These are phyloP conservation scores for Russula lepida DNA, from an alignment of 768 basidiomycete genomes.

Conservation along the genomic window DNA sequence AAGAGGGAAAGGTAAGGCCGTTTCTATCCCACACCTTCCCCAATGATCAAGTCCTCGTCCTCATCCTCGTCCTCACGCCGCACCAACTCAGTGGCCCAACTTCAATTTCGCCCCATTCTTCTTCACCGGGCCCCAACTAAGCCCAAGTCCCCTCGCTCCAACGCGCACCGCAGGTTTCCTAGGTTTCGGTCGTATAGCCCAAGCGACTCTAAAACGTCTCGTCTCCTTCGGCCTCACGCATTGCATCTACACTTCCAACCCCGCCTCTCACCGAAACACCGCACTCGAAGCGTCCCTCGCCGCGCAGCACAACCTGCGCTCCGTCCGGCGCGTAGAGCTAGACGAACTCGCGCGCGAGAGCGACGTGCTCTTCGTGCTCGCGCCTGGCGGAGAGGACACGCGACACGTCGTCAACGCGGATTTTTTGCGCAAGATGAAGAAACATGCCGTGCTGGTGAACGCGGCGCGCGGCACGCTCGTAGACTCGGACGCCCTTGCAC, in stretches of 20 bases:
- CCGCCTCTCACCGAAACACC: conserved; percentile 39
- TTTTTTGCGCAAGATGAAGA: conserved; percentile 82
- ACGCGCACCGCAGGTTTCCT: conserved; percentile 78
- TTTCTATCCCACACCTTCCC: background rate
- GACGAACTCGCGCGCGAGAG: conserved; percentile 66
- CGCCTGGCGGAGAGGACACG: conserved; percentile 66
- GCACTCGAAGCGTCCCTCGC: conserved; percentile 33
- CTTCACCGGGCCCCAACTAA: conserved; percentile 78
- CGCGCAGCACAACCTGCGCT: conserved; percentile 25
- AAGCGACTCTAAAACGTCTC: conserved; percentile 71
- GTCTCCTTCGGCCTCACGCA: conserved; percentile 74
- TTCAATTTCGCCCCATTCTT: conserved; percentile 75
- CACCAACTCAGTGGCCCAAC: conserved; percentile 57
- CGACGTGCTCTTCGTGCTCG: conserved; percentile 80
- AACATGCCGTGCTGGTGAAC: conserved; percentile 75
- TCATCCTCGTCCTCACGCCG: background rate
- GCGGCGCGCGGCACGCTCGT: conserved; percentile 79
- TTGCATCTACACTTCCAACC: conserved; percentile 59
- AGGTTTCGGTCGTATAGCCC: conserved; percentile 92
- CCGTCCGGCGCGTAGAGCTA: conserved; percentile 49
- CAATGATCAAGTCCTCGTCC: no score
- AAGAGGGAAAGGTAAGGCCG: conserved; percentile 52
- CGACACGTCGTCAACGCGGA: conserved; percentile 60
- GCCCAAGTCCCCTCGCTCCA: conserved; percentile 40
- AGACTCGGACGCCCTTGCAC: conserved; percentile 81